Evolutionary conservation across 495 filamentous ascomycete genomes (phyloP).

Genomic region (Aspergillus conjunctus): DNA sequence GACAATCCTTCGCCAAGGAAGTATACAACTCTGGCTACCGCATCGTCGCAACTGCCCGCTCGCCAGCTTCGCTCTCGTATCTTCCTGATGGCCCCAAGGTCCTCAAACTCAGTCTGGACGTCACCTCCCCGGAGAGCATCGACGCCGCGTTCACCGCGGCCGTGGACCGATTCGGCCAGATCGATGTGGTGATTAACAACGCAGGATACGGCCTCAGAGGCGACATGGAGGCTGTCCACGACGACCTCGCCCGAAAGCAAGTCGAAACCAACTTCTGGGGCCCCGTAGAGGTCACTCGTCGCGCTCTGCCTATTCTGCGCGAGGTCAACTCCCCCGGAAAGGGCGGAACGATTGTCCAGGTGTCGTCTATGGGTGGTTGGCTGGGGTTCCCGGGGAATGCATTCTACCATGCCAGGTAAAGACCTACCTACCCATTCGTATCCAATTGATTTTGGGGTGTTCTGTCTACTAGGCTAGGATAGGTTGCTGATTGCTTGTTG

Average conservation of each 20-base stretch:
- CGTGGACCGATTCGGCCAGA: conserved; percentile 28
- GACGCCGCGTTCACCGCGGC: conserved; percentile 34
- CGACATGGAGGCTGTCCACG: conserved; percentile 47
- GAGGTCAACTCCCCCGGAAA: conserved; percentile 28
- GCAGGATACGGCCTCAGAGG: conserved; percentile 42
- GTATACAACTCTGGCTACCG: conserved; percentile 42
- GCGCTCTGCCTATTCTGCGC: conserved; percentile 50
- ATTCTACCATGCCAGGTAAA: conserved; percentile 54
- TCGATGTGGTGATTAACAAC: conserved; percentile 38
- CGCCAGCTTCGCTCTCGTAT: conserved; percentile 36
- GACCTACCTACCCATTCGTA: too few species aligned
- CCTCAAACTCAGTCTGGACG: conserved; percentile 50
- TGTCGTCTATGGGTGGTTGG: conserved; percentile 56
- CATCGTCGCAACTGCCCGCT: conserved; percentile 52
- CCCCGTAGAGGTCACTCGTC: conserved; percentile 44
- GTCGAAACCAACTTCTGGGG: conserved; percentile 61
- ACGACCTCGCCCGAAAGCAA: conserved; percentile 39
- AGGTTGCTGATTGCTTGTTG: background rate
- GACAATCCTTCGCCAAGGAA: conserved; percentile 43
- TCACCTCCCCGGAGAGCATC: conserved; percentile 27
- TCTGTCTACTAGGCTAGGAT: too few species aligned
- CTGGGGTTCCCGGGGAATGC: conserved; percentile 46
- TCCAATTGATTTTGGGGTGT: too few species aligned
- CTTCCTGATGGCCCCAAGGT: conserved; percentile 38
- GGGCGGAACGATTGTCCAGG: conserved; percentile 56